Base-by-base conservation (phyloP, 108 stramenopile species). In the Craspedostauros australis region DNA sequence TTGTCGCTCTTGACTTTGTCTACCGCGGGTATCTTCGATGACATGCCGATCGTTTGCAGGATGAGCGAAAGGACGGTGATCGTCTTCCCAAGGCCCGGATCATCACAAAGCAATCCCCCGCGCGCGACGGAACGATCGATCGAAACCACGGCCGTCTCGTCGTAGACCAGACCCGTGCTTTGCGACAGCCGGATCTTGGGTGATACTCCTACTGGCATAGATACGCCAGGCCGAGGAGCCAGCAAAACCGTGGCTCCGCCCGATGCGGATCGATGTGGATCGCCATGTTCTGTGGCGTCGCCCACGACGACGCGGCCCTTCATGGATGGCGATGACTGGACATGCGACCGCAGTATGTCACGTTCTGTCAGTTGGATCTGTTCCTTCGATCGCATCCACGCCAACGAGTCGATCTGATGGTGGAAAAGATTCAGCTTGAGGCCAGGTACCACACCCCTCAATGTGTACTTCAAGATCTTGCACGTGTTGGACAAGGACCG, bases 311-410 rank as follows among this genome's bases (percentile, higher is more conserved):
- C 76, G 26, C 39, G 46, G 9, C 42, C 46, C 18, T 15, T 36
- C 22, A 22, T 45, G 50, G 9, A 23, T 29, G 33, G 16, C 37
- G 2, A 34, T 4, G 26, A 4, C 22, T 15, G 8, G 16, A 28
- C 11, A 56, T 69, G 7, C 49, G 38, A 15, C 39, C 28, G 7
- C 29, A 63, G 11, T n/a, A 62, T 18, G 11, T 46, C 53, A 19
- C 57, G 51, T 50, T 79, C 77, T 25, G 60, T 71, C 18, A 70
- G 39, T 29, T 46, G 50, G 3, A 43, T 48, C 2, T 51, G 53
- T 53, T 93, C 91, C 8, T 87, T 68, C 37, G 46, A 34, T 40
- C 78, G 51, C 87, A 88, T 88, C 91, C 91, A 93, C 22, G 69
- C 51, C 48, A 86, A 54, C 22, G 78, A 78, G 7, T 64, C 58